Percentiles rank a stretch among this genome's conserved stretches.
phyloP scores from a whole-genome alignment of 805 yeast species.

The Metschnikowia dekortorum region DNA sequence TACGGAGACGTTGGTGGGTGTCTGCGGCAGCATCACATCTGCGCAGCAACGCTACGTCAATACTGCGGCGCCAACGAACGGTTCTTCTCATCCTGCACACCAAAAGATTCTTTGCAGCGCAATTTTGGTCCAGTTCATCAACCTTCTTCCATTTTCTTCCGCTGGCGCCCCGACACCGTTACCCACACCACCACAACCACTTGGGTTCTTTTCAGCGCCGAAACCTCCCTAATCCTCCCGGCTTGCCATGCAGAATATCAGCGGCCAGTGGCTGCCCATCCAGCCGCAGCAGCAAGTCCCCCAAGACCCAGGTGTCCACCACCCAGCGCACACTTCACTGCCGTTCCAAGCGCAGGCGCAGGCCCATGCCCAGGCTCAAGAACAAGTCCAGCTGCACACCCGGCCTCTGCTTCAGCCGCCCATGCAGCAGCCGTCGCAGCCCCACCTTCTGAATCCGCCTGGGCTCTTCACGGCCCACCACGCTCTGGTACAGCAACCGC shows the following conservation, averaged over 20 bases:
- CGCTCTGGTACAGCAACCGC: not conserved
- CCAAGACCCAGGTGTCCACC: not conserved
- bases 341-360: not conserved
- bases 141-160: not conserved
- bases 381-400: not conserved
- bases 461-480: not conserved
- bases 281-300: not conserved
- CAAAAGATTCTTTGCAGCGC: conserved; percentile 1
- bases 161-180: not conserved
- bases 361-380: too few relatives aligned
- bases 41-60: not conserved
- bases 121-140: not conserved
- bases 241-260: not conserved
- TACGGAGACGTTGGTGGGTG: not conserved
- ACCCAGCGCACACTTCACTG: not conserved
- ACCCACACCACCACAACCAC: not conserved
- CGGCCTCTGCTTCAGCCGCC: conserved; percentile 4
- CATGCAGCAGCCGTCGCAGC: not conserved
- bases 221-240: not conserved
- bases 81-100: conserved; percentile 1
- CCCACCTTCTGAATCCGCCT: not conserved
- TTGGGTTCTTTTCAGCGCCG: too few relatives aligned
- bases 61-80: not conserved
- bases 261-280: conserved; percentile 1
- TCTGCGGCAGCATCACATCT: not conserved